A percentile compares a stretch with the other conserved stretches of the same genome.
Evolutionary conservation across 2,329 filamentous ascomycete genomes (phyloP).

Genomic region (Cytospora schulzeri): DNA sequence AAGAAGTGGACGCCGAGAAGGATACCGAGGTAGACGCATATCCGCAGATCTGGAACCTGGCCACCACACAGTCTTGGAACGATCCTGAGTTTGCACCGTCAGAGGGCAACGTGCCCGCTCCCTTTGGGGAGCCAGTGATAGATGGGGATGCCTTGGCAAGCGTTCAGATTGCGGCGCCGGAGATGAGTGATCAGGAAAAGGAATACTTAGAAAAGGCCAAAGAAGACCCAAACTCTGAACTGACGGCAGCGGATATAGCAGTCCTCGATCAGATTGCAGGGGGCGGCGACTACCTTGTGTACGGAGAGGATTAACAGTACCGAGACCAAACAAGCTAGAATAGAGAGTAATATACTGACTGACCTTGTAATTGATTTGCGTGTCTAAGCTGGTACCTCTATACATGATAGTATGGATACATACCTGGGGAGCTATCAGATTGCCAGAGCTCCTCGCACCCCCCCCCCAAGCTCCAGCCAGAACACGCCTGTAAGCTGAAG

Average conservation of each 20-base stretch:
- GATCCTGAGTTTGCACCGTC: constrained; percentile 16
- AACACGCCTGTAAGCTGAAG: not conserved
- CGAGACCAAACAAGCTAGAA: not conserved
- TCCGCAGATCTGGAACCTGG: constrained; percentile 13
- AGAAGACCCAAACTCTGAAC: not conserved
- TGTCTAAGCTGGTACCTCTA: not conserved
- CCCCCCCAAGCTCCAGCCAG: not conserved
- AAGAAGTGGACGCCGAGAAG: constrained; percentile 22
- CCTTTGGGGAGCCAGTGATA: not conserved
- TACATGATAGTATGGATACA: not conserved
- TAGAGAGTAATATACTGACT: not conserved
- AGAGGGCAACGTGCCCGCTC: not conserved
- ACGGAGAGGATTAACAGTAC: constrained; percentile 11
- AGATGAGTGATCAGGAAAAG: constrained; percentile 18
- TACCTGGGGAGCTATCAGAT: not conserved
- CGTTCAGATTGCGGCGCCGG: not conserved
- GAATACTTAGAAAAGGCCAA: constrained; percentile 13
- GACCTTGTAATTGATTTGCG: not conserved
- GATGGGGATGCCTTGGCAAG: not conserved
- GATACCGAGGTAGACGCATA: constrained; percentile 15
- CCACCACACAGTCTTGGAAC: constrained; percentile 15
- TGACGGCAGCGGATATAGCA: constrained; percentile 2
- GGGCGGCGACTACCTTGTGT: not conserved
- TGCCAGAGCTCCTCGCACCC: not conserved
- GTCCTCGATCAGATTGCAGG: constrained; percentile 12